These are phyloP conservation scores for Pseudozyma hubeiensis DNA, from an alignment of 1,284 basidiomycete genomes.

Conservation along the genomic window DNA sequence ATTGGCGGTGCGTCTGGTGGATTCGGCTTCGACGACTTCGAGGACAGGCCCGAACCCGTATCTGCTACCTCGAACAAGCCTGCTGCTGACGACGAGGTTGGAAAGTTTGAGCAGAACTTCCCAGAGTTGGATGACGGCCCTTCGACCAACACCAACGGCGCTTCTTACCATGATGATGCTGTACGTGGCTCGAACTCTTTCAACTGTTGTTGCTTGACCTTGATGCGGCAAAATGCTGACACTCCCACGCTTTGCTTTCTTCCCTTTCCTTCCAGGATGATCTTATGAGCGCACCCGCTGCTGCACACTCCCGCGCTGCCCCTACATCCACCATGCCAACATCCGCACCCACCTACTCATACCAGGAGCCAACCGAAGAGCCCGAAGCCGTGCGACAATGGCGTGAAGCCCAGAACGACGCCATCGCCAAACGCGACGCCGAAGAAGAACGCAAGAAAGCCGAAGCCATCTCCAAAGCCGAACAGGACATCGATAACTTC, in stretches of 20 bases:
- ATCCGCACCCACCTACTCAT: constrained; percentile 30
- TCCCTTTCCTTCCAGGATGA: constrained; percentile 53
- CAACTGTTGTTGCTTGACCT: neutral
- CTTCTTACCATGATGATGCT: constrained; percentile 25
- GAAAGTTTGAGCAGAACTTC: constrained; percentile 90
- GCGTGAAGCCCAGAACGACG: constrained; percentile 86
- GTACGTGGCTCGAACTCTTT: constrained; percentile 14
- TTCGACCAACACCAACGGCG: constrained; percentile 25
- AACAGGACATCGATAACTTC: constrained; percentile 92
- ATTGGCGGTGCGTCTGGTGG: constrained; percentile 13
- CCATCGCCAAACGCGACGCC: constrained; percentile 85
- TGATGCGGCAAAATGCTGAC: neutral
- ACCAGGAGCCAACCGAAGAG: constrained; percentile 55
- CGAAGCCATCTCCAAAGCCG: constrained; percentile 88
- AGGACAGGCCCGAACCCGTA: constrained; percentile 18
- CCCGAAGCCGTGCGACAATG: constrained; percentile 73
- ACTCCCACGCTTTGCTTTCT: neutral
- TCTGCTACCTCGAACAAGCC: constrained; percentile 24
- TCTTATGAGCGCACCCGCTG: constrained; percentile 69
- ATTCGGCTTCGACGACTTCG: constrained; percentile 45
- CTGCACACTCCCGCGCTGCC: constrained; percentile 17
- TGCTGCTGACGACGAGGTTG: constrained; percentile 77
- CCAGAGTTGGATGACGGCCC: constrained; percentile 78
- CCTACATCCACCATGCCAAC: constrained; percentile 9
- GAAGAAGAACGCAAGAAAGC: constrained; percentile 82